These are phyloP conservation scores for Rauvolfia tetraphylla DNA, from an alignment of 257 asterid genomes.

Conservation along the genomic window DNA sequence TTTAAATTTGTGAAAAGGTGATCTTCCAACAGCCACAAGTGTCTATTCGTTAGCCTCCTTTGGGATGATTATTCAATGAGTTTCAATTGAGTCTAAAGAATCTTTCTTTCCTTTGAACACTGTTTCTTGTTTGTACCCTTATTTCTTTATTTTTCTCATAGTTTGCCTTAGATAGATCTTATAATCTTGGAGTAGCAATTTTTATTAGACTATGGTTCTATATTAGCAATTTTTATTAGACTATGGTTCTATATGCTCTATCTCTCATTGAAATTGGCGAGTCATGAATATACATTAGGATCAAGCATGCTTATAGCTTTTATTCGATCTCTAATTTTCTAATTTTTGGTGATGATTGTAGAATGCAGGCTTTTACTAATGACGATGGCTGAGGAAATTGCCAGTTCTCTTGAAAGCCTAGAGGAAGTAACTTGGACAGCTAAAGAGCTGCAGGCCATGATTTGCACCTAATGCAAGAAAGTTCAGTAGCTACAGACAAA, in stretches of 20 bases:
- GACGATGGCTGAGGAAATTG: conserved; percentile 48
- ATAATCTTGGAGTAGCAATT: background rate
- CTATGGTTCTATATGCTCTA: background rate
- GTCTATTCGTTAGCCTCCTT: no score
- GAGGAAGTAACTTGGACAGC: conserved; percentile 72
- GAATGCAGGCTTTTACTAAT: conserved; percentile 56
- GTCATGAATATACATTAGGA: background rate
- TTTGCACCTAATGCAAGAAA: conserved; percentile 9
- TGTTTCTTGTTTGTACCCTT: background rate
- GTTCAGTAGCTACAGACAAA: background rate
- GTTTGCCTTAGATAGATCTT: background rate
- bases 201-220: background rate
- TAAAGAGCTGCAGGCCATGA: conserved; percentile 38
- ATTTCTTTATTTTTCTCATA: background rate
- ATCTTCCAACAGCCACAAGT: no score
- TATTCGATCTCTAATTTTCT: background rate
- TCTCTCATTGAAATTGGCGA: background rate
- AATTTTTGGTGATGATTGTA: conserved; percentile 15
- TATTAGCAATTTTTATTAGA: background rate
- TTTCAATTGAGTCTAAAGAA: no score
- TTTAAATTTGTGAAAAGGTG: background rate
- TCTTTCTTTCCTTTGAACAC: no score
- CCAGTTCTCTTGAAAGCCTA: conserved; percentile 33
- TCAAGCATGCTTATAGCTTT: background rate
- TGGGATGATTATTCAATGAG: no score